Percentiles rank a stretch among this genome's conserved stretches.
phyloP scores from a whole-genome alignment of 2,329 filamentous ascomycete species.

The Graphilbum sp. region DNA sequence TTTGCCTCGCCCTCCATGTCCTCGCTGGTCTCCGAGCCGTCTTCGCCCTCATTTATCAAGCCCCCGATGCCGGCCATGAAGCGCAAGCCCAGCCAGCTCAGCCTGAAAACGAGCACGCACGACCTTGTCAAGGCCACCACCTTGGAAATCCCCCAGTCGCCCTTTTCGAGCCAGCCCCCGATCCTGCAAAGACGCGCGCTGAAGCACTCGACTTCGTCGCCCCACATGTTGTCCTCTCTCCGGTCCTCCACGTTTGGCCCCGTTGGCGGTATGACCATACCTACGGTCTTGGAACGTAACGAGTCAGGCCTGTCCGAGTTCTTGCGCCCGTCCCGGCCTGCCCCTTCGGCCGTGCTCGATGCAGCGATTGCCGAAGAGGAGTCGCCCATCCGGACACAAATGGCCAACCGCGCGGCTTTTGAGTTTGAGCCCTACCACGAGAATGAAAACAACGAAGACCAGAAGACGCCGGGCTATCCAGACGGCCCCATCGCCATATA shows the following conservation, averaged over 20 bases:
- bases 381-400: conserved; percentile 42
- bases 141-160: conserved; percentile 38
- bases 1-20: conserved; percentile 27
- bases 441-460: conserved; percentile 58
- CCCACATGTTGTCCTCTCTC: conserved; percentile 45
- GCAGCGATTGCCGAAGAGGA: conserved; percentile 35
- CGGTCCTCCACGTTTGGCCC: conserved; percentile 45
- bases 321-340: conserved; percentile 32
- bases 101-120: conserved; percentile 54
- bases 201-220: conserved; percentile 52
- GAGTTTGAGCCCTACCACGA: conserved; percentile 47
- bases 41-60: conserved; percentile 66
- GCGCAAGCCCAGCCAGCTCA: conserved; percentile 63
- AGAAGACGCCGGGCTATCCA: conserved; percentile 69
- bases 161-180: conserved; percentile 25
- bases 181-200: conserved; percentile 46
- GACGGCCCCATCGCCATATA: conserved; percentile 73
- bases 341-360: conserved; percentile 17
- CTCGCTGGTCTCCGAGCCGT: conserved; percentile 44
- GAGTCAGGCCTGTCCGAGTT: conserved; percentile 43
- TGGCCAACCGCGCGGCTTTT: conserved; percentile 41
- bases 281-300: conserved; percentile 42
- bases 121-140: conserved; percentile 33
- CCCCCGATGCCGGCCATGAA: conserved; percentile 54
- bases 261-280: conserved; percentile 46